Evolutionary conservation across 768 basidiomycete species (phyloP), one percentile per base, ranked within the genome.

Genomic region (Rhizopogon vulgaris): DNA sequence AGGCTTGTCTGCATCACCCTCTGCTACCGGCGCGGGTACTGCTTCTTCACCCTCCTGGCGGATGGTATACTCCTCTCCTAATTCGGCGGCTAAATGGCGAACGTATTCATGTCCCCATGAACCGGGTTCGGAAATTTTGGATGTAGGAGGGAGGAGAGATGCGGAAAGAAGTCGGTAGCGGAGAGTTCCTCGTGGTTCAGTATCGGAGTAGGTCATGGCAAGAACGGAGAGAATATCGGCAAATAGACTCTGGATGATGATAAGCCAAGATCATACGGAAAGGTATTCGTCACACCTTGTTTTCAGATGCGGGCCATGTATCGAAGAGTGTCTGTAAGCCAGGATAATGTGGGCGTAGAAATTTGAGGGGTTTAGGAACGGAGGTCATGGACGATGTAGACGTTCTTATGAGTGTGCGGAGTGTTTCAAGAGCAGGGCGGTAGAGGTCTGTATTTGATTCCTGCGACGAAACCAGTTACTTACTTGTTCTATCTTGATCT

Each of bases 181-280:
- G 27, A 99, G 84, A 2, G 96, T 99, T 52, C 95, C 95, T 45
- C 96, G 86, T 38, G 93, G 92, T 72, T 96, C 85, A 15, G 92
- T 94, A 71, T 99, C 96, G 8, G 94, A 97, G 67, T 98, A 98
- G 6, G 96, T 99, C 96, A 99, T 99, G 6, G 95, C 96, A 41
- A 99, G 84, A 6, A 97, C 95, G 37, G 95, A 97, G 25, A 99
- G 79, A 54, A 99, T 97, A 61, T 97, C 94, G 24, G 94, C 94
- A 64, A 98, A 94, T 39, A 96, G 80, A 58, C 88, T 87, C 93
- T 96, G 66, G 3, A 53, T 22, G 36, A 43, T 43, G 6, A 38
- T 52, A 7, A 57, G 53, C 40, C 34, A 28, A 5, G 12, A 2
- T 39, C 5, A 32, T 41, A 25, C 25, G 30, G 8, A 30, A 39